Evolutionary conservation across 2,329 filamentous ascomycete species (phyloP).

Genomic region (Fusarium staphyleae): DNA sequence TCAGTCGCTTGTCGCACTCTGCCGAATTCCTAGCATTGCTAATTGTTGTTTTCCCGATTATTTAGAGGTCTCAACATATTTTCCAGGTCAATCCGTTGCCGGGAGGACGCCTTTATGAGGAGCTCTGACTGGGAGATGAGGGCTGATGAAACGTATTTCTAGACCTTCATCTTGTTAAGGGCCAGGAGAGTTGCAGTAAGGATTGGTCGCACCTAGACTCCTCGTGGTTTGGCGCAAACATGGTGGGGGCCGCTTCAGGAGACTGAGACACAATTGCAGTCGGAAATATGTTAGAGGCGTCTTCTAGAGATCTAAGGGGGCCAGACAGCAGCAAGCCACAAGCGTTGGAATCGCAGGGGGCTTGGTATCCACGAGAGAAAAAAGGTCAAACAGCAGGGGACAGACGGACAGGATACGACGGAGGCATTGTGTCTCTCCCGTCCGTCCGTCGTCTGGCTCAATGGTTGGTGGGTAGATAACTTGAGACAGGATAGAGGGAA

Average conservation of each 20-base stretch:
- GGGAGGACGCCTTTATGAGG: conserved; percentile 3
- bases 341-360: conserved; percentile 31
- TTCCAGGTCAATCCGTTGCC: not conserved
- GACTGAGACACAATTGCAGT: conserved; percentile 13
- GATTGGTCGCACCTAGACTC: not conserved
- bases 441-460: too few species aligned
- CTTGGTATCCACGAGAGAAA: not conserved
- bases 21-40: not conserved
- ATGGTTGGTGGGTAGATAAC: conserved; percentile 17
- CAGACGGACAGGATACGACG: not conserved
- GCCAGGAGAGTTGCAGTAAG: conserved; percentile 8
- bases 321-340: conserved; percentile 29
- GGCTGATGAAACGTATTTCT: conserved; percentile 8
- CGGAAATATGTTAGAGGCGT: conserved; percentile 13
- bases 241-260: conserved; percentile 2
- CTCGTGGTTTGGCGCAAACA: conserved; percentile 6
- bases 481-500: conserved; percentile 33
- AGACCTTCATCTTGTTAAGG: conserved; percentile 24
- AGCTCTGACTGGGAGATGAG: not conserved
- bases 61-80: not conserved
- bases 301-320: conserved; percentile 13
- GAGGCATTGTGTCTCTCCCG: too few species aligned
- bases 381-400: not conserved
- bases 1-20: too few species aligned
- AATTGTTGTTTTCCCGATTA: not conserved